phyloP scores from a whole-genome alignment of 2,329 filamentous ascomycete genomes.

The Xylariaceae sp. region DNA sequence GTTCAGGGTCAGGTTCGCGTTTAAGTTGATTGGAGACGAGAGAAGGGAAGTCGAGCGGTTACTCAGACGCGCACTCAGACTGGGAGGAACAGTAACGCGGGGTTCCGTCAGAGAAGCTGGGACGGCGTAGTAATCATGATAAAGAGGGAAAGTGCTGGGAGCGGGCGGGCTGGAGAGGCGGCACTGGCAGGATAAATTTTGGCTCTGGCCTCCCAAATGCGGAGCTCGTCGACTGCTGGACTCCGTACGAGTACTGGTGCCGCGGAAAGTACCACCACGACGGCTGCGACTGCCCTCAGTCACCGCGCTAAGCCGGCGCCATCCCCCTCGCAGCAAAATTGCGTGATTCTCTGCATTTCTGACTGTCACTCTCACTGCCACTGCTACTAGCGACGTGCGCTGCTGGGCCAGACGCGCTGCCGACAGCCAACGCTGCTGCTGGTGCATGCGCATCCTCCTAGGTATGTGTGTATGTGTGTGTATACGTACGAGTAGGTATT shows the following conservation, averaged over 20 bases:
- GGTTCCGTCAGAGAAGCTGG: conserved; percentile 11
- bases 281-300: not conserved
- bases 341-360: not conserved
- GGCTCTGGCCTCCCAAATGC: conserved; percentile 20
- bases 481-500: not conserved
- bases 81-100: conserved; percentile 5
- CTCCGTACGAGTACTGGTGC: not conserved
- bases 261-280: not conserved
- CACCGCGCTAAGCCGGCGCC: not conserved
- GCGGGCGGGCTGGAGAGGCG: no score
- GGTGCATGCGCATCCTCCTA: not conserved
- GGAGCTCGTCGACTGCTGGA: conserved; percentile 11
- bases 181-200: conserved; percentile 12
- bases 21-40: conserved; percentile 2
- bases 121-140: conserved; percentile 19
- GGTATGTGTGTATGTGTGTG: not conserved
- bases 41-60: conserved; percentile 8
- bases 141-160: conserved; percentile 9
- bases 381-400: not conserved
- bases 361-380: not conserved
- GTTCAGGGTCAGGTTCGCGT: not conserved
- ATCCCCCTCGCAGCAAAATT: not conserved
- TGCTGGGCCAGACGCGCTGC: not conserved
- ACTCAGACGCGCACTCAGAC: conserved; percentile 5
- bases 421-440: not conserved